Conservation (phyloP, 1,284 basidiomycete genomes). For the Trametes versicolor region DNA sequence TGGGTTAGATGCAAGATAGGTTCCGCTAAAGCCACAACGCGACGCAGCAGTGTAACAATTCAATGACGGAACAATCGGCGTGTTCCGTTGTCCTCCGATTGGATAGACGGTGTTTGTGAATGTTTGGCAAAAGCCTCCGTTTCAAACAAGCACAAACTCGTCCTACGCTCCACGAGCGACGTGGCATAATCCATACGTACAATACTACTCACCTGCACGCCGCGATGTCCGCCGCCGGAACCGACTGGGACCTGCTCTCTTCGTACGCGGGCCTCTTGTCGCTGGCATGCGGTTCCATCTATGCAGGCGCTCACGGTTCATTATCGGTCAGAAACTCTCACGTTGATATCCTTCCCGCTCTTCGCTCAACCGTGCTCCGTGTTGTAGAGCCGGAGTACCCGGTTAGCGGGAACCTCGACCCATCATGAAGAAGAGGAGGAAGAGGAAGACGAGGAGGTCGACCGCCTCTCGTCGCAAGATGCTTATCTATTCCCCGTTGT, state of each 20-base stretch:
- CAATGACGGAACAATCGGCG: neutral
- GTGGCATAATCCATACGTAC: slow-evolving; percentile 16
- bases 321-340: slow-evolving; percentile 60
- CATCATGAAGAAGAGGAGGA: slow-evolving; percentile 50
- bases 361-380: slow-evolving; percentile 10
- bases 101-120: slow-evolving; percentile 1
- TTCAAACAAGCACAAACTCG: slow-evolving; percentile 33
- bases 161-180: slow-evolving; percentile 23
- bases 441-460: slow-evolving; percentile 58
- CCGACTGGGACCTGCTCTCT: slow-evolving; percentile 66
- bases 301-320: slow-evolving; percentile 73
- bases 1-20: neutral
- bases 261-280: slow-evolving; percentile 73
- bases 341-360: neutral
- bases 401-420: slow-evolving; percentile 24
- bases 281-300: slow-evolving; percentile 71
- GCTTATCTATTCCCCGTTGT: slow-evolving; percentile 84
- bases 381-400: slow-evolving; percentile 20
- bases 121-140: slow-evolving; percentile 33
- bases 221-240: slow-evolving; percentile 29
- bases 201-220: neutral
- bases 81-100: neutral
- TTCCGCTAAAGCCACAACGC: neutral
- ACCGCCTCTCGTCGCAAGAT: slow-evolving; percentile 71
- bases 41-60: neutral